Evolutionary conservation across 176 grass and related monocot genomes (phyloP).

Genomic region (Zea mays): DNA sequence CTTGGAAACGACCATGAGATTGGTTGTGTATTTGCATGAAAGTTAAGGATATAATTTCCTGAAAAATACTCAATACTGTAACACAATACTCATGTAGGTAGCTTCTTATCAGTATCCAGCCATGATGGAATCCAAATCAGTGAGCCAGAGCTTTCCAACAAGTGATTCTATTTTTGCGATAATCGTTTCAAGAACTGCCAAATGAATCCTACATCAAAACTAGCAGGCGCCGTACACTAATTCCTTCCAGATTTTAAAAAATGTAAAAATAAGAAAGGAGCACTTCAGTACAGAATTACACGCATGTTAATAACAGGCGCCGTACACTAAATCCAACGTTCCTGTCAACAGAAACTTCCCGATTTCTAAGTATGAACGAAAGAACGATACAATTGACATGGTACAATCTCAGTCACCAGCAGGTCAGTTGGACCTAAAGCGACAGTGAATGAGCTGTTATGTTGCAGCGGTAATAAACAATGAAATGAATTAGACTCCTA

Average conservation of each 20-base stretch:
- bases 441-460: slow-evolving; percentile 33
- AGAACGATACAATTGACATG: slow-evolving; percentile 46
- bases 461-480: slow-evolving; percentile 43
- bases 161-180: too few relatives aligned
- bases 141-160: too few relatives aligned
- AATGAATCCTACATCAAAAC: too few relatives aligned
- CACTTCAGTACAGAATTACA: slow-evolving; percentile 7
- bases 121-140: background rate
- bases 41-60: background rate
- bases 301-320: slow-evolving; percentile 5
- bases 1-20: background rate
- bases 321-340: slow-evolving; percentile 23
- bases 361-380: slow-evolving; percentile 24
- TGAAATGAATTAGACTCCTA: slow-evolving; percentile 64
- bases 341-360: slow-evolving; percentile 29
- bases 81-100: background rate
- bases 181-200: too few relatives aligned
- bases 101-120: too few relatives aligned
- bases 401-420: slow-evolving; percentile 41
- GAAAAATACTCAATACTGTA: background rate
- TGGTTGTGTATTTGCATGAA: background rate
- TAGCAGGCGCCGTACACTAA: too few relatives aligned
- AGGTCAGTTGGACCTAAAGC: slow-evolving; percentile 48
- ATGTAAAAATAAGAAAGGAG: background rate
- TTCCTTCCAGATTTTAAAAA: too few relatives aligned